These are phyloP conservation scores for Colletotrichum sp. DNA, from an alignment of 2,329 filamentous ascomycete species.

Conservation along the genomic window DNA sequence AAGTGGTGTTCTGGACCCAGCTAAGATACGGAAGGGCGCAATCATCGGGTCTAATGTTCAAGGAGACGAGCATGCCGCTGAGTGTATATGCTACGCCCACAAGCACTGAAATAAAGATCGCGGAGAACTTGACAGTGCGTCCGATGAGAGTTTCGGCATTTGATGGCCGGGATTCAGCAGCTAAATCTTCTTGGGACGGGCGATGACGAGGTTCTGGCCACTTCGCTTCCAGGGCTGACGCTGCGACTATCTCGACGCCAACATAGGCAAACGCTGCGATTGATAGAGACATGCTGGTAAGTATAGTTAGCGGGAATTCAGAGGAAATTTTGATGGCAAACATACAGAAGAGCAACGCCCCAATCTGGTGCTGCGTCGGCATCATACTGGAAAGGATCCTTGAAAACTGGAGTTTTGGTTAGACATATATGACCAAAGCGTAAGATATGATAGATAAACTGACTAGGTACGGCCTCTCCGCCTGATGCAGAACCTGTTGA, in stretches of 20 bases:
- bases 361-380: constrained; percentile 24
- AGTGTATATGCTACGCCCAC: constrained; percentile 29
- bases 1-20: constrained; percentile 20
- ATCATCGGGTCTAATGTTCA: constrained; percentile 27
- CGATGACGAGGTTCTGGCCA: constrained; percentile 22
- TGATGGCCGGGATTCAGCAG: neutral
- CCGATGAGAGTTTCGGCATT: constrained; percentile 23
- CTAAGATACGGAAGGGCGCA: constrained; percentile 27
- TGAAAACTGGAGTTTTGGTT: neutral
- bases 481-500: neutral
- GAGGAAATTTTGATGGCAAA: neutral
- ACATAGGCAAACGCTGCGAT: constrained; percentile 37
- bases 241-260: constrained; percentile 35
- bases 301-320: neutral
- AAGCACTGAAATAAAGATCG: constrained; percentile 29
- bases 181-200: neutral
- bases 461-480: neutral
- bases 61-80: constrained; percentile 27
- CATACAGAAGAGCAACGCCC: constrained; percentile 28
- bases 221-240: constrained; percentile 34
- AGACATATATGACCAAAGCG: neutral
- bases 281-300: constrained; percentile 29
- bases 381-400: constrained; percentile 19
- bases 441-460: neutral
- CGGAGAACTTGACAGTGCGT: constrained; percentile 27